Evolutionary conservation across 2,329 filamentous ascomycete genomes (phyloP).

Genomic region (Fusarium sp.): DNA sequence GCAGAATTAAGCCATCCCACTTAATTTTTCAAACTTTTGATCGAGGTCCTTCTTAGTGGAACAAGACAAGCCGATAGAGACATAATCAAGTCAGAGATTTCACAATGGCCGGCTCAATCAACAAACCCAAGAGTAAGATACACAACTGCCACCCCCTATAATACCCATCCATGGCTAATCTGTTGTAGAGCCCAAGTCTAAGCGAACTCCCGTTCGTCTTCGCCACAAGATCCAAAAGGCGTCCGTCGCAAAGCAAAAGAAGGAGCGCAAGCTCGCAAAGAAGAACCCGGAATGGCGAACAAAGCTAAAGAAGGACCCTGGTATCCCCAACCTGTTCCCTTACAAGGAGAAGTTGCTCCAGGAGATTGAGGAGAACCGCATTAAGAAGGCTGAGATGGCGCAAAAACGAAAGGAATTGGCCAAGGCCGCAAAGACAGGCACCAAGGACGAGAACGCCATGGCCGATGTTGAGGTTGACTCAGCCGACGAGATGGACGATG

Average conservation of each 20-base stretch:
- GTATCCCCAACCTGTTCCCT: slow-evolving; percentile 96
- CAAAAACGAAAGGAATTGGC: slow-evolving; percentile 76
- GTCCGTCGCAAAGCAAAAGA: slow-evolving; percentile 88
- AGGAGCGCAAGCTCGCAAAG: slow-evolving; percentile 88
- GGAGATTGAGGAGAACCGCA: slow-evolving; percentile 90
- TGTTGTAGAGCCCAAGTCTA: slow-evolving; percentile 86
- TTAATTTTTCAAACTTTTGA: slow-evolving; percentile 51
- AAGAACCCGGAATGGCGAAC: slow-evolving; percentile 98
- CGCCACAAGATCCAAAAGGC: slow-evolving; percentile 97
- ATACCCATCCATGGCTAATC: background rate
- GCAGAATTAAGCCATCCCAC: slow-evolving; percentile 54
- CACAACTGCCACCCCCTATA: fast-evolving
- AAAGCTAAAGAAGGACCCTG: slow-evolving; percentile 95
- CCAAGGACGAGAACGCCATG: slow-evolving; percentile 58
- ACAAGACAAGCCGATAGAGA: slow-evolving; percentile 17
- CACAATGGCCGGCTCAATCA: slow-evolving; percentile 65
- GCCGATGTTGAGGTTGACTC: slow-evolving; percentile 60
- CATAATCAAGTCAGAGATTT: slow-evolving; percentile 23
- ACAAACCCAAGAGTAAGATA: slow-evolving; percentile 64
- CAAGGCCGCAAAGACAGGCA: slow-evolving; percentile 71
- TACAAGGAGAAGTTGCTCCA: slow-evolving; percentile 96
- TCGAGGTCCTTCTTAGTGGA: slow-evolving; percentile 5
- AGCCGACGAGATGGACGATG: slow-evolving; percentile 62
- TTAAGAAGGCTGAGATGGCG: slow-evolving; percentile 83
- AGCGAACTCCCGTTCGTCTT: slow-evolving; percentile 88